Percentiles rank a stretch among this genome's conserved stretches.
Evolutionary conservation across 805 yeast genomes (phyloP).

Genomic region (Diddensiella transvaalensis): DNA sequence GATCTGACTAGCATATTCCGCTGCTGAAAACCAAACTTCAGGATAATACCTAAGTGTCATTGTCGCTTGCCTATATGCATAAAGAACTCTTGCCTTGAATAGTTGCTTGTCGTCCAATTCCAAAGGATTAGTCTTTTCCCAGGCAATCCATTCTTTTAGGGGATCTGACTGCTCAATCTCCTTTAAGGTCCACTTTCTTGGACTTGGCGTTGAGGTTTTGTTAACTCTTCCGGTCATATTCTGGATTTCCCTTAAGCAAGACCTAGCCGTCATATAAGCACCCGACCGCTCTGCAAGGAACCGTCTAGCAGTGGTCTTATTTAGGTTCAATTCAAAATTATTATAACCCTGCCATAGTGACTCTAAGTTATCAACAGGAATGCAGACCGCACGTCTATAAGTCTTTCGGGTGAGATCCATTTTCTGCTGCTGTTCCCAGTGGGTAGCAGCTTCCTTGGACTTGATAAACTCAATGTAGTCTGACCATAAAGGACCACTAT

Average conservation of each 20-base stretch:
- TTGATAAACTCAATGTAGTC: constrained; percentile 78
- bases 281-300: constrained; percentile 78
- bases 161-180: constrained; percentile 42
- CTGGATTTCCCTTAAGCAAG: constrained; percentile 68
- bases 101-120: constrained; percentile 48
- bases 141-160: constrained; percentile 74
- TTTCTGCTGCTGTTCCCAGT: constrained; percentile 83
- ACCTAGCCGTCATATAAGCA: constrained; percentile 82
- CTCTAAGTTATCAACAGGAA: constrained; percentile 77
- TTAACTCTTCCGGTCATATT: constrained; percentile 52
- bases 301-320: constrained; percentile 75
- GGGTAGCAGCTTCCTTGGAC: constrained; percentile 51
- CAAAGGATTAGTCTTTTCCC: constrained; percentile 73
- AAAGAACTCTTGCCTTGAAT: constrained; percentile 56
- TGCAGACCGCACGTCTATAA: constrained; percentile 62
- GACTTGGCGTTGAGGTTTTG: constrained; percentile 35
- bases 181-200: constrained; percentile 27
- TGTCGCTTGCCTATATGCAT: constrained; percentile 69
- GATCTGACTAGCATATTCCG: constrained; percentile 36
- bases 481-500: constrained; percentile 69
- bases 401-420: constrained; percentile 70
- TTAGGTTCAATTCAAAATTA: constrained; percentile 75
- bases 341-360: constrained; percentile 77
- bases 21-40: constrained; percentile 66
- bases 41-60: constrained; percentile 61